These are phyloP conservation scores for Panellus pusillus DNA, from an alignment of 768 basidiomycete genomes.

Conservation along the genomic window DNA sequence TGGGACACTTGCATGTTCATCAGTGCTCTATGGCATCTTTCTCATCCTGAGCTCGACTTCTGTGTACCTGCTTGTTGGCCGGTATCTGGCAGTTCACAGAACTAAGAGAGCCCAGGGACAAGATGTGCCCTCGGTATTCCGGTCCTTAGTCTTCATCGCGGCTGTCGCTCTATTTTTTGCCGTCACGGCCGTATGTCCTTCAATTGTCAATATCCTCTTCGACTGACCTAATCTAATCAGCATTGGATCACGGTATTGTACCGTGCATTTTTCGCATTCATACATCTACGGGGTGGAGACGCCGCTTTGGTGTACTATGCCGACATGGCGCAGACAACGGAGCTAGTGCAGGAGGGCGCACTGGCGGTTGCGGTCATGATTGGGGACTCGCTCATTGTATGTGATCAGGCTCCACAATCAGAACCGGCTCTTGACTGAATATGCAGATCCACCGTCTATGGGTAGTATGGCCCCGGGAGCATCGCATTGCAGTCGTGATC, in stretches of 20 bases:
- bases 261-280: constrained; percentile 13
- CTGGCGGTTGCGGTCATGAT: constrained; percentile 18
- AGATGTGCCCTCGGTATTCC: constrained; percentile 6
- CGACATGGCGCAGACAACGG: constrained; percentile 4
- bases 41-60: constrained; percentile 10
- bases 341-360: constrained; percentile 8
- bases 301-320: constrained; percentile 6
- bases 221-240: not conserved
- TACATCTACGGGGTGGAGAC: constrained; percentile 10
- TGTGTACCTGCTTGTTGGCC: constrained; percentile 16
- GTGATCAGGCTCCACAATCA: not conserved
- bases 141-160: constrained; percentile 15
- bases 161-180: constrained; percentile 11
- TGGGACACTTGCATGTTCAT: constrained; percentile 4
- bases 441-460: constrained; percentile 17
- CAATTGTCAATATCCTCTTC: not conserved
- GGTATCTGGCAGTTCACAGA: constrained; percentile 6
- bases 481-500: not conserved
- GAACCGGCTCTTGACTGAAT: not conserved
- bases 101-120: not conserved
- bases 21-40: constrained; percentile 19
- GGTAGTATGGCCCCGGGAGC: constrained; percentile 22
- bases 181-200: constrained; percentile 8
- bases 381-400: constrained; percentile 18
- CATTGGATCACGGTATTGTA: constrained; percentile 18